Percentiles rank a stretch among this genome's conserved stretches.
Evolutionary conservation across 441 rosid species (phyloP).

Genomic region (Pelargonium citronellum): DNA sequence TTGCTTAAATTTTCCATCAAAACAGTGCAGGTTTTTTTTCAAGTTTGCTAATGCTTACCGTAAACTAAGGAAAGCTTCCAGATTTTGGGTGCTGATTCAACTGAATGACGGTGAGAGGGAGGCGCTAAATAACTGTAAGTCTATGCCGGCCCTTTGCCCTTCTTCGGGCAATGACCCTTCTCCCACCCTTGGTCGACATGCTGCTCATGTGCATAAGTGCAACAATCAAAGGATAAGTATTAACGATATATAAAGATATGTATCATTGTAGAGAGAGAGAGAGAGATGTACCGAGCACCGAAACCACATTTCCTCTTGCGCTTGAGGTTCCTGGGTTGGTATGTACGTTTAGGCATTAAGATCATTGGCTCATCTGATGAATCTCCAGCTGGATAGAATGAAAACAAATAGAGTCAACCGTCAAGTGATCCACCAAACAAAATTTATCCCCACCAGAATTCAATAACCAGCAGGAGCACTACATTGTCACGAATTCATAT

Average conservation of each 20-base stretch:
- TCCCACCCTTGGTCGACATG: slow-evolving; percentile 94
- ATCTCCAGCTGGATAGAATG: slow-evolving; percentile 41
- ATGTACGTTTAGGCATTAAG: slow-evolving; percentile 68
- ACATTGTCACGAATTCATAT: too few species aligned
- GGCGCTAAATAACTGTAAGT: slow-evolving; percentile 48
- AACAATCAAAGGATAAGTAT: slow-evolving; percentile 19
- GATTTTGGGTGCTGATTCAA: too few species aligned
- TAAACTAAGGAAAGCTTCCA: too few species aligned
- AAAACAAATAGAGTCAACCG: slow-evolving; percentile 2
- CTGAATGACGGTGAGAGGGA: too few species aligned
- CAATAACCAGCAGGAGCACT: too few species aligned
- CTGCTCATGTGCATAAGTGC: slow-evolving; percentile 42
- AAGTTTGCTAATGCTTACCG: too few species aligned
- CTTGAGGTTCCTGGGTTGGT: slow-evolving; percentile 74
- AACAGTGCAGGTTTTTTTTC: not conserved
- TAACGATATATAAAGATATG: not conserved
- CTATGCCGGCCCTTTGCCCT: slow-evolving; percentile 90
- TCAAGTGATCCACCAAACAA: too few species aligned
- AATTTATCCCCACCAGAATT: too few species aligned
- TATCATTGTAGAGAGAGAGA: not conserved
- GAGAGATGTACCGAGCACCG: slow-evolving; percentile 66
- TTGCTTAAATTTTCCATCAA: not conserved
- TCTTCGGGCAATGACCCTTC: slow-evolving; percentile 91
- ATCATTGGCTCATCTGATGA: slow-evolving; percentile 69
- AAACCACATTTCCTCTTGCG: slow-evolving; percentile 87